Evolutionary conservation across 768 basidiomycete species (phyloP).

Genomic region (Collybia mongolica): DNA sequence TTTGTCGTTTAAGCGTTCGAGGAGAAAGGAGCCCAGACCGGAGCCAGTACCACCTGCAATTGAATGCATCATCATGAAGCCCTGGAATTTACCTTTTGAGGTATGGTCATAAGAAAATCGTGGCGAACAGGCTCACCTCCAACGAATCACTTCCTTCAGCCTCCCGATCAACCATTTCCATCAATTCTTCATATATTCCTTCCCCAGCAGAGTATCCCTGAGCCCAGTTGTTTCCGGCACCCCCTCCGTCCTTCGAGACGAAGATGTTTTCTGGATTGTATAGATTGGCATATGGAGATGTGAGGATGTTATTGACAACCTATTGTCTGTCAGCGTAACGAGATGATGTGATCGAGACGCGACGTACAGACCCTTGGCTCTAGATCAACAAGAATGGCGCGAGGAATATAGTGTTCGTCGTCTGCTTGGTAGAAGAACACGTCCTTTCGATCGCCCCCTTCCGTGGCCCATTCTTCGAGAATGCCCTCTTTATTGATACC

Average conservation of each 20-base stretch:
- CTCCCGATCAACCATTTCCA: slow-evolving; percentile 99
- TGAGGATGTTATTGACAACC: slow-evolving; percentile 96
- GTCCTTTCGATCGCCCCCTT: slow-evolving; percentile 95
- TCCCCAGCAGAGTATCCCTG: slow-evolving; percentile 93
- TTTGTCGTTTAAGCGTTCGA: slow-evolving; percentile 94
- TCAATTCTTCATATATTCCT: slow-evolving; percentile 89
- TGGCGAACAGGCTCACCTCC: slow-evolving; percentile 56
- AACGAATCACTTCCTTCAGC: slow-evolving; percentile 97
- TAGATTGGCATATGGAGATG: slow-evolving; percentile 83
- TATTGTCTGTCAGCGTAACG: slow-evolving; percentile 28
- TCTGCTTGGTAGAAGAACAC: slow-evolving; percentile 99
- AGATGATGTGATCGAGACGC: background rate
- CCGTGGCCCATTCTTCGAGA: slow-evolving; percentile 95
- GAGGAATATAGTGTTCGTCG: slow-evolving; percentile 98
- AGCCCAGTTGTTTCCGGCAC: slow-evolving; percentile 99
- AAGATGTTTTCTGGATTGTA: slow-evolving; percentile 99
- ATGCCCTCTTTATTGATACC: slow-evolving; percentile 96
- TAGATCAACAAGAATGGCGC: slow-evolving; percentile 93
- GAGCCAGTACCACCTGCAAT: slow-evolving; percentile 99
- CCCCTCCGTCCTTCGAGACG: slow-evolving; percentile 95
- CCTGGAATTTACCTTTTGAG: slow-evolving; percentile 46
- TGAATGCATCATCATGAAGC: slow-evolving; percentile 98
- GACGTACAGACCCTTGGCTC: slow-evolving; percentile 80
- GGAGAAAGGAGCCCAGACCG: slow-evolving; percentile 95
- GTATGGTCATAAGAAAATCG: background rate